Evolutionary conservation across 169 alveolate species (phyloP).

Genomic region (Cryptosporidium sp.): DNA sequence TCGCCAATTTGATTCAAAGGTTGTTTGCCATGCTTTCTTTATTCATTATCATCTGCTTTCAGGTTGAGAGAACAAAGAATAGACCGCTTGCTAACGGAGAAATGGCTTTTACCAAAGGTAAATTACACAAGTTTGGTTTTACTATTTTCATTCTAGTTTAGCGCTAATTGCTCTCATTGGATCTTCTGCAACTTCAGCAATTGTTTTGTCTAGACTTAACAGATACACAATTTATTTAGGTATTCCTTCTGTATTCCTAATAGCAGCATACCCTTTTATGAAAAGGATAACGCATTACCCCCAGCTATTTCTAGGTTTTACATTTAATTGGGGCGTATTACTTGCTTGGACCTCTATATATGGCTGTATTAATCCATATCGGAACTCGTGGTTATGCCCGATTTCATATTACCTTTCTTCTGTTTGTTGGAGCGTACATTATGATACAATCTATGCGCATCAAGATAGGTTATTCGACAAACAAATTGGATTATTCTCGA

Average conservation of each 20-base stretch:
- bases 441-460: conserved; percentile 95
- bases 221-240: conserved; percentile 78
- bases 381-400: conserved; percentile 82
- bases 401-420: conserved; percentile 79
- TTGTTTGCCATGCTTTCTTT: neutral
- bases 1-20: conserved; percentile 79
- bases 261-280: conserved; percentile 89
- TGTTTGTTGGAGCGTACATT: conserved; percentile 91
- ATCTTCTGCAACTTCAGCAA: conserved; percentile 79
- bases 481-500: conserved; percentile 87
- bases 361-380: conserved; percentile 76
- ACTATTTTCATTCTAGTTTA: conserved; percentile 32
- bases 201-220: conserved; percentile 74
- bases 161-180: conserved; percentile 76
- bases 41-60: conserved; percentile 10
- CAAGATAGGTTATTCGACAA: conserved; percentile 91
- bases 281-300: conserved; percentile 92
- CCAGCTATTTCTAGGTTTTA: conserved; percentile 90
- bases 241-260: conserved; percentile 82
- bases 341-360: conserved; percentile 83
- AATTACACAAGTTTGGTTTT: conserved; percentile 43
- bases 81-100: conserved; percentile 95
- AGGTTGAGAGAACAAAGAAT: conserved; percentile 92
- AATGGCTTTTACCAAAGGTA: conserved; percentile 74
- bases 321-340: conserved; percentile 92